Conservation (phyloP, 1,284 basidiomycete genomes). For the Paramarasmius palmivorus region DNA sequence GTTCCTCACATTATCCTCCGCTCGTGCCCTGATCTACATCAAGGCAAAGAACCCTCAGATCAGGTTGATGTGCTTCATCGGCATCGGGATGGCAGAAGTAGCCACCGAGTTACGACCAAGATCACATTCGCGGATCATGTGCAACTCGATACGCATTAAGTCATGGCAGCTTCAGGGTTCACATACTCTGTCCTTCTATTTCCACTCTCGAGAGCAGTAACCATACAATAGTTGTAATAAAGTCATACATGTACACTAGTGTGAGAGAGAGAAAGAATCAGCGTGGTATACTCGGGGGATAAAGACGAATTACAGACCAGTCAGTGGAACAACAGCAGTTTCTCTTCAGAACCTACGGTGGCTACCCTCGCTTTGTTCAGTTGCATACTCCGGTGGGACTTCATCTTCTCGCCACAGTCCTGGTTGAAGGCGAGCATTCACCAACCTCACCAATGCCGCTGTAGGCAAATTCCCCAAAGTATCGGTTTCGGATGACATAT, state of each 20-base stretch:
- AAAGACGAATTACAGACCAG: no score
- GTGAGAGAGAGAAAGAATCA: no score
- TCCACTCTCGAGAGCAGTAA: no score
- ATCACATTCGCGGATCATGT: conserved; percentile 3
- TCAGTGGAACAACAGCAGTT: no score
- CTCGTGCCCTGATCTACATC: conserved; percentile 55
- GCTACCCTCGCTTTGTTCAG: no score
- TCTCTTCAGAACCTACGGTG: background rate
- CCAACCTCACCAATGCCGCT: background rate
- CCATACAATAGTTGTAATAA: no score
- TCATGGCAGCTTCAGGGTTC: no score
- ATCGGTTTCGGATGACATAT: no score
- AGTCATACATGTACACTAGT: no score
- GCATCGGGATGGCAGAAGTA: conserved; percentile 57
- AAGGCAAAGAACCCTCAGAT: conserved; percentile 48
- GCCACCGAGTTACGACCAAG: conserved; percentile 37
- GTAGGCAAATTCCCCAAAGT: background rate
- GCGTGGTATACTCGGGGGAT: no score
- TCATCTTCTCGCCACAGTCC: background rate
- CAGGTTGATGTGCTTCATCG: conserved; percentile 51
- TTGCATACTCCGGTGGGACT: background rate
- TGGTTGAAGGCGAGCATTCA: background rate
- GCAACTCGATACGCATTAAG: no score
- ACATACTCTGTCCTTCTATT: no score
- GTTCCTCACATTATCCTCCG: conserved; percentile 32